Evolutionary conservation across 1,284 basidiomycete genomes (phyloP).

Genomic region (Xanthoconium separans): DNA sequence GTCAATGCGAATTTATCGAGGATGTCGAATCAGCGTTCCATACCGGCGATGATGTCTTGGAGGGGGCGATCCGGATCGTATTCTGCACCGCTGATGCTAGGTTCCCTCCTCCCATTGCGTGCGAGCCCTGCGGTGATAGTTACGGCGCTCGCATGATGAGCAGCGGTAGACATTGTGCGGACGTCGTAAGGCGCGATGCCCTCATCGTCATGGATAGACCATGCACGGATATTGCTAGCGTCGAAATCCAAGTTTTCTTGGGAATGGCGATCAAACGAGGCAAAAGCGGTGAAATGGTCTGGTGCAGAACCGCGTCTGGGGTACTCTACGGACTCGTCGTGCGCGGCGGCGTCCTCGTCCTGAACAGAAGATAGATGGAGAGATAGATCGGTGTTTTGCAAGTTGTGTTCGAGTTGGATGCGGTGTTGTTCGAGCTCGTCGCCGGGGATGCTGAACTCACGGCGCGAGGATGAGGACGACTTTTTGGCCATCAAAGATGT

Average conservation of each 20-base stretch:
- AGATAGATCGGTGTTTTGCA: slow-evolving; percentile 68
- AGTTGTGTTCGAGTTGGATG: slow-evolving; percentile 71
- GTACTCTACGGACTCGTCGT: slow-evolving; percentile 57
- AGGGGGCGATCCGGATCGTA: slow-evolving; percentile 86
- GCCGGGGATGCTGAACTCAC: slow-evolving; percentile 49
- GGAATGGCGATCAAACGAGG: slow-evolving; percentile 59
- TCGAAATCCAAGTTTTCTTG: slow-evolving; percentile 55
- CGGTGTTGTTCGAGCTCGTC: slow-evolving; percentile 71
- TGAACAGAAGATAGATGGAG: slow-evolving; percentile 55
- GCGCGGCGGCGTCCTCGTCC: slow-evolving; percentile 41
- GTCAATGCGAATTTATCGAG: not conserved
- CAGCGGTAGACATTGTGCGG: slow-evolving; percentile 75
- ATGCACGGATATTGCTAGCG: slow-evolving; percentile 52
- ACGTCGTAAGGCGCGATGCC: slow-evolving; percentile 62
- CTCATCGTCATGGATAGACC: slow-evolving; percentile 69
- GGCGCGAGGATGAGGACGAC: slow-evolving; percentile 25
- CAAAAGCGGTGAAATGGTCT: slow-evolving; percentile 51
- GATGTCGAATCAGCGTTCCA: slow-evolving; percentile 42
- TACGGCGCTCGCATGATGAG: slow-evolving; percentile 83
- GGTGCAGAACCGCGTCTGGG: slow-evolving; percentile 62
- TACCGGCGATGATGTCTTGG: slow-evolving; percentile 67
- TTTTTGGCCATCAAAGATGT: slow-evolving; percentile 27
- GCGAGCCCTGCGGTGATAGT: slow-evolving; percentile 81
- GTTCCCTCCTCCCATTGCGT: slow-evolving; percentile 47
- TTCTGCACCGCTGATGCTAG: slow-evolving; percentile 72